A percentile compares a stretch with the other conserved stretches of the same genome.
phyloP scores from a whole-genome alignment of 2,329 filamentous ascomycete species.

The Botryotinia globosa region DNA sequence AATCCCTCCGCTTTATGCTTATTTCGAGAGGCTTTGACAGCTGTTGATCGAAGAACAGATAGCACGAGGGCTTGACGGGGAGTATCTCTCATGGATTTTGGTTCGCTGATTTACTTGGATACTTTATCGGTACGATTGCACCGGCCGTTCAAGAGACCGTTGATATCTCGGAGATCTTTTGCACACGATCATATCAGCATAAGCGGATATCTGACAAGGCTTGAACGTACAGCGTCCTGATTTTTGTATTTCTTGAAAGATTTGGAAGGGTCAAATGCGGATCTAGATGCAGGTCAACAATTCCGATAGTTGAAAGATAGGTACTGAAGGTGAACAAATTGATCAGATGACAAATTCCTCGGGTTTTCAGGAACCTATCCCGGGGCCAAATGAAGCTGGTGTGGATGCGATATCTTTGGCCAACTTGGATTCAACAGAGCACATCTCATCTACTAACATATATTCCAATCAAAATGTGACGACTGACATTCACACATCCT shows the following conservation, averaged over 20 bases:
- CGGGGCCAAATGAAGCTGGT: not conserved
- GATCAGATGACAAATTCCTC: not conserved
- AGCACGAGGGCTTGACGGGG: not conserved
- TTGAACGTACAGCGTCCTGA: not conserved
- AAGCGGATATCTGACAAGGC: not conserved
- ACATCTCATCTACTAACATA: not conserved
- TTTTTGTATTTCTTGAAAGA: not conserved
- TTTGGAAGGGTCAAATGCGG: not conserved
- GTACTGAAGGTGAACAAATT: not conserved
- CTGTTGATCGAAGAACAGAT: not conserved
- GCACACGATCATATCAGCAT: not conserved
- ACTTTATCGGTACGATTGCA: not conserved
- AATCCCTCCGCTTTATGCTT: not conserved
- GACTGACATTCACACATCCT: not conserved
- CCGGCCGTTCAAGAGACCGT: not conserved
- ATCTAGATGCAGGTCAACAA: not conserved
- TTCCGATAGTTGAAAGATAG: not conserved
- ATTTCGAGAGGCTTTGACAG: not conserved
- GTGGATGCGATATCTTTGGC: not conserved
- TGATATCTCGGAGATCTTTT: not conserved
- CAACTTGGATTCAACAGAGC: not conserved
- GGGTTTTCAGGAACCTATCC: not conserved
- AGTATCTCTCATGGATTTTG: not conserved
- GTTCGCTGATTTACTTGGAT: not conserved
- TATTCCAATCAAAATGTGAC: not conserved